Conservation (phyloP, 2,329 filamentous ascomycete genomes). For the Aureobasidium musti region DNA sequence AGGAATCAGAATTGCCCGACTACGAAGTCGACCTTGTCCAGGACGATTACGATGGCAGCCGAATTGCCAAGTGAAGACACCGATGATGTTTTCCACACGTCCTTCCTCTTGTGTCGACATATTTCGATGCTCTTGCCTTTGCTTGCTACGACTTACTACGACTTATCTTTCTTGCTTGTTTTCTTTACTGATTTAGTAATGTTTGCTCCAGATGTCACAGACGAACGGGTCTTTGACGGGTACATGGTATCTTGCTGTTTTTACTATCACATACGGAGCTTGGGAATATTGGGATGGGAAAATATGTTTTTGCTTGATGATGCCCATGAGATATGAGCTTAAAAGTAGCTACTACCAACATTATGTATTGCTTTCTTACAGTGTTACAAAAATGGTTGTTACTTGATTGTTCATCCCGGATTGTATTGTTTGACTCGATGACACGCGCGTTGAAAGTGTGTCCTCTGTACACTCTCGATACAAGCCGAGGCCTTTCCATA, state of each 20-base stretch:
- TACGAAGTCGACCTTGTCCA: conserved; percentile 45
- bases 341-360: neutral
- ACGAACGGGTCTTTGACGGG: neutral
- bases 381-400: neutral
- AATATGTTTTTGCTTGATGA: conserved; percentile 14
- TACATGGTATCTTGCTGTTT: conserved; percentile 9
- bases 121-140: neutral
- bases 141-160: neutral
- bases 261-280: neutral
- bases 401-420: neutral
- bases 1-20: conserved; percentile 42
- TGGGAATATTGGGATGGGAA: neutral
- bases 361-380: conserved; percentile 16
- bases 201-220: neutral
- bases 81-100: neutral
- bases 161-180: neutral
- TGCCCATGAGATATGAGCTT: conserved; percentile 13
- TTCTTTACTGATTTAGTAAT: neutral
- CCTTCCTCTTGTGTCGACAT: neutral
- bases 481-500: neutral
- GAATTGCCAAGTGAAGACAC: conserved; percentile 22
- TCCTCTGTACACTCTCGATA: neutral
- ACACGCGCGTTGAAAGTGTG: neutral
- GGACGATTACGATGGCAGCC: conserved; percentile 42
- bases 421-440: too few species aligned